These are phyloP conservation scores for Seiridium cupressi DNA, from an alignment of 2,329 filamentous ascomycete species.

Conservation along the genomic window DNA sequence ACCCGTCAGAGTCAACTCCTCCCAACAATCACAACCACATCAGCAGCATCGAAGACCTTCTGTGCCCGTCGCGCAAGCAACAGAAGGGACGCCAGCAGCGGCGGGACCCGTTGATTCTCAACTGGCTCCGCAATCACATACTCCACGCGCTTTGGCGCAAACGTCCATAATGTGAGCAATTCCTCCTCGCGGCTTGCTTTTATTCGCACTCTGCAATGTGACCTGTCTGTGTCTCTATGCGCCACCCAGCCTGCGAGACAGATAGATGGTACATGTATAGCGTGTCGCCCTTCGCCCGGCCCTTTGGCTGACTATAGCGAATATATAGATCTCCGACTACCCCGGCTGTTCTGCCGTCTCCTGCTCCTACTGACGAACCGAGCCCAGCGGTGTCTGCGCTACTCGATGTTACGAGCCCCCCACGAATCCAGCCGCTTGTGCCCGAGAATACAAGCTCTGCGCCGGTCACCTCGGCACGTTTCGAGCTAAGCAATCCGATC, in stretches of 20 bases:
- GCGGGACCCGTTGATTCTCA: neutral
- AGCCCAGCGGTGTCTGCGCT: slow-evolving; percentile 41
- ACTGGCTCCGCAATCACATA: neutral
- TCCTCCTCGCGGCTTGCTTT: neutral
- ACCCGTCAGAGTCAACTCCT: slow-evolving; percentile 5
- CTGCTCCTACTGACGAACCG: slow-evolving; percentile 60
- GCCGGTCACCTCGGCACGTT: slow-evolving; percentile 23
- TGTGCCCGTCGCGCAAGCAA: neutral
- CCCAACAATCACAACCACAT: slow-evolving; percentile 7
- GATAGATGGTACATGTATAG: neutral
- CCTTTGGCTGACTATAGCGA: neutral
- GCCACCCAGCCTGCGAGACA: neutral
- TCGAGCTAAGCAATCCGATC: slow-evolving; percentile 13
- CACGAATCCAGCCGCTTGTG: slow-evolving; percentile 22
- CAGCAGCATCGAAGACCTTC: neutral
- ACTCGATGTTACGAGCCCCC: slow-evolving; percentile 29
- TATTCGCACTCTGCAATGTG: neutral
- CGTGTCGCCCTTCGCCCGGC: neutral
- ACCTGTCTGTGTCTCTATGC: neutral
- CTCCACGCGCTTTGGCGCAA: neutral
- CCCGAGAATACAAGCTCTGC: slow-evolving; percentile 21
- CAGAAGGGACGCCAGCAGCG: neutral
- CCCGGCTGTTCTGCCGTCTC: slow-evolving; percentile 53
- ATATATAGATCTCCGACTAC: neutral
- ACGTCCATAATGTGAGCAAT: slow-evolving; percentile 3